phyloP scores from a whole-genome alignment of 1,284 basidiomycete genomes.

The Pseudozyma tsukubaensis region DNA sequence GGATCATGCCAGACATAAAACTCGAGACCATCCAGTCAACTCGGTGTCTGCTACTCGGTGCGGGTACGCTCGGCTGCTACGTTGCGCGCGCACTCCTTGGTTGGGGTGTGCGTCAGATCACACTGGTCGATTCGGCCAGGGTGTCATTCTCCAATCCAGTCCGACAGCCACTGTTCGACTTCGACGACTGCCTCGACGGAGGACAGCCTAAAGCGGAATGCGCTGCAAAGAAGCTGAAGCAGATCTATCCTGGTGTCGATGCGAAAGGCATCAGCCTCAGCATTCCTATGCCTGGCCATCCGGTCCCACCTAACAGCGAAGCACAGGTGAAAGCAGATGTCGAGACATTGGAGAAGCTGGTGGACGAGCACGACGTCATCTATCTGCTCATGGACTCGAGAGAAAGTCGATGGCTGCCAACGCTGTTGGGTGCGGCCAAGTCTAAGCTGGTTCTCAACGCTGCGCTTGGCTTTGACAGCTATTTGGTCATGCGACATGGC shows the following conservation, averaged over 20 bases:
- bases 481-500: conserved; percentile 96
- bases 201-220: conserved; percentile 92
- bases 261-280: conserved; percentile 79
- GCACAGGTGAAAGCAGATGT: conserved; percentile 78
- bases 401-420: conserved; percentile 95
- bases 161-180: conserved; percentile 93
- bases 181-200: conserved; percentile 90
- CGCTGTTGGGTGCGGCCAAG: conserved; percentile 83
- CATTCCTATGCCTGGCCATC: conserved; percentile 98
- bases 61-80: conserved; percentile 96
- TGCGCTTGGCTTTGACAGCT: conserved; percentile 94
- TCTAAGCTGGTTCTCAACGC: conserved; percentile 95
- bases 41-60: conserved; percentile 86
- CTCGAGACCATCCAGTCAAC: conserved; percentile 86
- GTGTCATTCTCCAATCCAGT: conserved; percentile 98
- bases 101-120: conserved; percentile 94
- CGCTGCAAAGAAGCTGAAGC: conserved; percentile 85
- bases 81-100: conserved; percentile 85
- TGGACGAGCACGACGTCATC: conserved; percentile 86
- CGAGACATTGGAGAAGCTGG: conserved; percentile 78
- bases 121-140: conserved; percentile 86
- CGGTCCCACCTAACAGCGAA: conserved; percentile 74
- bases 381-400: conserved; percentile 98
- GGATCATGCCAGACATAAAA: conserved; percentile 88
- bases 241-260: conserved; percentile 91